Evolutionary conservation across 352 stramenopile genomes (phyloP).

Genomic region (Globisporangium yorkense): DNA sequence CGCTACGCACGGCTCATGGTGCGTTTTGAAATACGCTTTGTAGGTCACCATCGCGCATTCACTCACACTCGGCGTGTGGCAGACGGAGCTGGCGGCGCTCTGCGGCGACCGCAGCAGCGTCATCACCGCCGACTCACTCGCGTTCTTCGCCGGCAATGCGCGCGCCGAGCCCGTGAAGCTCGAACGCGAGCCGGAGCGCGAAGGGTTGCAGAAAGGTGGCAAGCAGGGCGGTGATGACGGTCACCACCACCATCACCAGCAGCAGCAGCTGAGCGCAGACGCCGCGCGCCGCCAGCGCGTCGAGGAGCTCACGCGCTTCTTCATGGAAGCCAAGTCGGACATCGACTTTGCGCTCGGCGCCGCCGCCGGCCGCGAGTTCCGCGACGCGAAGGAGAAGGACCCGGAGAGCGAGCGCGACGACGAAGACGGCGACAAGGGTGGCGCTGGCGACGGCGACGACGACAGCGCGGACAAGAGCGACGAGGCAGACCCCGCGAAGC

Average conservation of each 20-base stretch:
- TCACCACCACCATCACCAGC: conserved; percentile 19
- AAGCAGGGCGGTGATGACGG: conserved; percentile 15
- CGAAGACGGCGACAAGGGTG: conserved; percentile 43
- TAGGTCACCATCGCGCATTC: not conserved
- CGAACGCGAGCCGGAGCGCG: conserved; percentile 49
- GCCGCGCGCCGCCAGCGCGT: conserved; percentile 72
- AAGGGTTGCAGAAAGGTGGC: conserved; percentile 15
- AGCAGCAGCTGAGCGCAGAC: conserved; percentile 72
- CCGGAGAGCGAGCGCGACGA: conserved; percentile 59
- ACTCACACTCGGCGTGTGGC: not conserved
- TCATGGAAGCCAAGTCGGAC: conserved; percentile 88
- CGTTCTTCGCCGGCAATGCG: conserved; percentile 50
- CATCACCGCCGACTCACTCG: conserved; percentile 66
- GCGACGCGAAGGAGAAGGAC: conserved; percentile 66
- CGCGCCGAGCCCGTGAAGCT: conserved; percentile 72
- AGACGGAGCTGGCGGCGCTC: conserved; percentile 61
- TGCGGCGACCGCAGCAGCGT: conserved; percentile 73
- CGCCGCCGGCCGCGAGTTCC: conserved; percentile 57
- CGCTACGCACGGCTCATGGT: conserved; percentile 78
- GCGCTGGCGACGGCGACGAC: conserved; percentile 60
- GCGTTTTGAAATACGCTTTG: not conserved
- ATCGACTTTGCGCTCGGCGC: conserved; percentile 84
- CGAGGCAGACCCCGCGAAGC: conserved; percentile 32
- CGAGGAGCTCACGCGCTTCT: conserved; percentile 85
- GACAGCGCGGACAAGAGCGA: conserved; percentile 47